Evolutionary conservation across 345 rosid genomes (phyloP).

Genomic region (Arabidopsis arenosa): DNA sequence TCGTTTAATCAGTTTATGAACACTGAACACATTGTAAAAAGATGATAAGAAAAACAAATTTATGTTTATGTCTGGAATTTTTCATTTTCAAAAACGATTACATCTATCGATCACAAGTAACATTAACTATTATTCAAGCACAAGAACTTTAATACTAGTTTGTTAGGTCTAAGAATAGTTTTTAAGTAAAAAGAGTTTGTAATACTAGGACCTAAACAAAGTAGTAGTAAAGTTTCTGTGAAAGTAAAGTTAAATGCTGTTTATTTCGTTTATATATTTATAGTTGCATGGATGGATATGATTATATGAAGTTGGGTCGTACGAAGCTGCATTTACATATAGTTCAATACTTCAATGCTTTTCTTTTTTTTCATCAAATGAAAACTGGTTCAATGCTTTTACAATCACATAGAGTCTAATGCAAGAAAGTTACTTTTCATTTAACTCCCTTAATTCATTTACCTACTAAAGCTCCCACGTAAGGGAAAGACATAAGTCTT

Average conservation of each 20-base stretch:
- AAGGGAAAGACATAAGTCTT: not conserved
- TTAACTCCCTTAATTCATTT: constrained; percentile 12
- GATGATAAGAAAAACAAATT: not conserved
- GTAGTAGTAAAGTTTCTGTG: not conserved
- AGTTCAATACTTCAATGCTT: constrained; percentile 1
- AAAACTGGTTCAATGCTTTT: not conserved
- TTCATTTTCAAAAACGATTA: not conserved
- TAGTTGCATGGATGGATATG: constrained; percentile 7
- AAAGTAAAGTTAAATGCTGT: not conserved
- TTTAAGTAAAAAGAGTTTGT: not conserved
- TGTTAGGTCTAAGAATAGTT: not conserved
- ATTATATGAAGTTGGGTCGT: not conserved
- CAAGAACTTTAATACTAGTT: not conserved
- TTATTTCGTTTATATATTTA: not conserved
- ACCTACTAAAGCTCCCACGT: constrained; percentile 41
- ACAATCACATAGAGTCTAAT: constrained; percentile 14
- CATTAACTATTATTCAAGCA: not conserved
- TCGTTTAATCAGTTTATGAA: not conserved
- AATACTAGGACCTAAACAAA: not conserved
- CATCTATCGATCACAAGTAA: not conserved
- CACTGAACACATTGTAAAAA: too few species aligned
- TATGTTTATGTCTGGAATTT: not conserved
- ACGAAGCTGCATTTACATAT: constrained; percentile 1
- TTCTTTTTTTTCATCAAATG: not conserved
- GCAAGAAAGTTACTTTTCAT: not conserved